Evolutionary conservation across 495 filamentous ascomycete species (phyloP).

Genomic region (Annulohypoxylon bovei): DNA sequence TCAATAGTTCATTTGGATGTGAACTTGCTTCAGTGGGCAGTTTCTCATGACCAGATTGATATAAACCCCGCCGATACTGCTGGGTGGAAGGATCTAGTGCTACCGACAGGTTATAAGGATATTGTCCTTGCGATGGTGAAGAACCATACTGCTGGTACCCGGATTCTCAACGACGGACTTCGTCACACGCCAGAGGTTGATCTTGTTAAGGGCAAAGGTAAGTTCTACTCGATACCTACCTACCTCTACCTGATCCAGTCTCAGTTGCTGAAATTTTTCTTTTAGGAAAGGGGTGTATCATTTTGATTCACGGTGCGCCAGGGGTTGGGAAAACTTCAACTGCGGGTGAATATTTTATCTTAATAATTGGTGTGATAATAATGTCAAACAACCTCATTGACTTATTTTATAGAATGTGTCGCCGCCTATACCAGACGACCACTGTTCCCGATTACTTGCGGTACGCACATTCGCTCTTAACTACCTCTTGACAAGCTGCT

Average conservation of each 20-base stretch:
- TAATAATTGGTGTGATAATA: neutral
- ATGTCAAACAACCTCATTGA: neutral
- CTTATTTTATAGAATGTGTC: neutral
- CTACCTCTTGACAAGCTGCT: neutral
- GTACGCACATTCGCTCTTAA: neutral
- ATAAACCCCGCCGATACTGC: neutral
- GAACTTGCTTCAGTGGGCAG: neutral
- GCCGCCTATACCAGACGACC: neutral
- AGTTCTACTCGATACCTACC: neutral
- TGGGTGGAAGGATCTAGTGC: neutral
- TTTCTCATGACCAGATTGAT: neutral
- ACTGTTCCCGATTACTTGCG: conserved; percentile 8
- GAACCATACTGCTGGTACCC: conserved; percentile 1
- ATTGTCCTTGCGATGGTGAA: conserved; percentile 13
- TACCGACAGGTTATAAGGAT: conserved; percentile 1
- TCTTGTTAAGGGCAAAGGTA: conserved; percentile 10
- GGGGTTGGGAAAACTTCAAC: conserved; percentile 13
- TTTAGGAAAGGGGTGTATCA: conserved; percentile 7
- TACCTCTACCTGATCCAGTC: neutral
- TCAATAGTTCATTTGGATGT: neutral
- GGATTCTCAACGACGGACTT: neutral
- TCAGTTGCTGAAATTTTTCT: neutral
- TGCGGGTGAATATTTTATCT: neutral
- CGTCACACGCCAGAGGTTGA: conserved; percentile 8
- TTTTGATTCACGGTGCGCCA: conserved; percentile 7